Base-by-base conservation (phyloP, 2,329 filamentous ascomycete species). In the Ophiognomonia clavigignenti-juglandacearum region DNA sequence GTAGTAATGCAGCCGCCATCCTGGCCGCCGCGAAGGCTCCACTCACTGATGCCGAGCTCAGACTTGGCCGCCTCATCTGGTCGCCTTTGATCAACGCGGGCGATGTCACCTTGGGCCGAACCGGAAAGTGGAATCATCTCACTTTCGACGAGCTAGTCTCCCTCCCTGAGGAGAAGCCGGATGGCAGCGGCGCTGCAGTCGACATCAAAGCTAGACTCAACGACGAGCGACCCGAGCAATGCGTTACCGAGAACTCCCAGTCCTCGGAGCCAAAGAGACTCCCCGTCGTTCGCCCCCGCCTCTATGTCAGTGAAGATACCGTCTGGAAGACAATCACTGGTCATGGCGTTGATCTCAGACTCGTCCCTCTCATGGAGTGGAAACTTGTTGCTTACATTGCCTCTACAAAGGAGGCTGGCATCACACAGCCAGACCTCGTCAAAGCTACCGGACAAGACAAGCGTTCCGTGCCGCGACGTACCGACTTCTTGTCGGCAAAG, bases 311-410 rank as follows among this genome's bases (percentile, higher is more conserved):
- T 0, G 73, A 80, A 52, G 71, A 76, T 39, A 73, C 73, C 4
- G 72, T 80, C 59, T 84, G 80, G 80, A 71, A 75, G 57, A 73
- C 73, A 3, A 64, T 84, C 39, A 74, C 79, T 19, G 79, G 79
- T 11, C 80, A 84, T 59, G 70, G 71, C 6, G 67, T 77, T 9
- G 79, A 84, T 58, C 70, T 74, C 56, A 80, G 80, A 57, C 72
- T 75, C 47, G 64, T 82, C 4, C 78, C 79, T 2, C 68, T 70
- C 10, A 75, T 77, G 10, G 78, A 82, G 61, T 83, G 79, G 78
- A 69, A 74, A 53, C 69, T 77, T 3, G 67, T 83, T 8, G 64
- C 79, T 16, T 77, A 75, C 16, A 80, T 83, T 45, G 79, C 78
- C 18, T 75, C 74, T 1, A 71, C 69, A 13, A 74, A 71, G 43